These are phyloP conservation scores for Zopfia rhizophila DNA, from an alignment of 2,329 filamentous ascomycete genomes.

Conservation along the genomic window DNA sequence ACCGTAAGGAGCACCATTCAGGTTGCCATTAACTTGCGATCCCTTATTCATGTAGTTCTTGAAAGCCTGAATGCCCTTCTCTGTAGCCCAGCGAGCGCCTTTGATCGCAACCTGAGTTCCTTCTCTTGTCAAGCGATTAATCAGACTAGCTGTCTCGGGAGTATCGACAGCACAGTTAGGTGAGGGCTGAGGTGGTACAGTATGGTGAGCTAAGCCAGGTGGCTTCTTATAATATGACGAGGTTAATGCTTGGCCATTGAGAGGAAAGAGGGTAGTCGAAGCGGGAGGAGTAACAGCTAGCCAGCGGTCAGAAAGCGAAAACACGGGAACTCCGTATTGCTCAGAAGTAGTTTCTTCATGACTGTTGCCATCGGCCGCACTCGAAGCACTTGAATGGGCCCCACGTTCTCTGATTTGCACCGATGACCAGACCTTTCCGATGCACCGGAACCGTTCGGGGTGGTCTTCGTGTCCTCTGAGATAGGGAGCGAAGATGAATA, in stretches of 20 bases:
- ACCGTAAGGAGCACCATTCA: constrained; percentile 31
- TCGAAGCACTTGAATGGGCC: constrained; percentile 46
- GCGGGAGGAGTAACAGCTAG: constrained; percentile 79
- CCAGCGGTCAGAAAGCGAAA: constrained; percentile 78
- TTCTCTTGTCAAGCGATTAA: constrained; percentile 81
- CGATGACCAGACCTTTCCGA: constrained; percentile 93
- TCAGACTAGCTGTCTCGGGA: constrained; percentile 75
- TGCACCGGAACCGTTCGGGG: constrained; percentile 66
- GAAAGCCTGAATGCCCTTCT: constrained; percentile 80
- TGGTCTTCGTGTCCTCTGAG: constrained; percentile 38
- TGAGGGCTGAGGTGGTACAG: constrained; percentile 74
- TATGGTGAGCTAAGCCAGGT: constrained; percentile 67
- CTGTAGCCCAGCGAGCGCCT: constrained; percentile 78
- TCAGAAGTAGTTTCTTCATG: constrained; percentile 43
- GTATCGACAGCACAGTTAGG: constrained; percentile 76
- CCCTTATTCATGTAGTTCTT: constrained; percentile 79
- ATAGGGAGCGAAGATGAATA: constrained; percentile 73
- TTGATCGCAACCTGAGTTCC: constrained; percentile 82
- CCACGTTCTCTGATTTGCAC: constrained; percentile 67
- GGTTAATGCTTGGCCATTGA: constrained; percentile 72
- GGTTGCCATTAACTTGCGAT: constrained; percentile 28
- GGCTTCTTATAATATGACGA: constrained; percentile 62
- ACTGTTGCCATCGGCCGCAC: constrained; percentile 44
- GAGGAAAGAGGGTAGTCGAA: constrained; percentile 75
- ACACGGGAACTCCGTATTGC: constrained; percentile 69